Percentiles rank a stretch among this genome's conserved stretches.
Conservation (phyloP, 2,329 filamentous ascomycete species). For the Aphanocladium album region DNA sequence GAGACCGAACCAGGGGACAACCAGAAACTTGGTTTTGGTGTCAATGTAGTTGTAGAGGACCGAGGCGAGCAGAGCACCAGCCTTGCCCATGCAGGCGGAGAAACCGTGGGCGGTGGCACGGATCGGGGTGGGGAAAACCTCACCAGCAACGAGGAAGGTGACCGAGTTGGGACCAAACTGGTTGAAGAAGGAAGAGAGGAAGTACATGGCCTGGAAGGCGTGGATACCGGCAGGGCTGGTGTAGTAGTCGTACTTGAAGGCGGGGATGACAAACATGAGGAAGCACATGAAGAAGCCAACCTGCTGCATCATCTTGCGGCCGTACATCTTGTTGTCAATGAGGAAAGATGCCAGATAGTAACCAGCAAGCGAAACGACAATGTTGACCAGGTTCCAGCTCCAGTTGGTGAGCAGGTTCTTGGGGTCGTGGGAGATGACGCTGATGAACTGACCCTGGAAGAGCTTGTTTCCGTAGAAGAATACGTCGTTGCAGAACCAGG, state of each 20-base stretch:
- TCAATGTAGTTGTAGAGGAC: constrained; percentile 95
- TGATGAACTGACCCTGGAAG: constrained; percentile 88
- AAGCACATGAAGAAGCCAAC: constrained; percentile 91
- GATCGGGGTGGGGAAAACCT: constrained; percentile 93
- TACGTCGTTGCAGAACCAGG: constrained; percentile 95
- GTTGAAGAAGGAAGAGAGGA: constrained; percentile 97
- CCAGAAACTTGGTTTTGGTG: constrained; percentile 77
- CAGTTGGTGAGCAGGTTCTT: constrained; percentile 77
- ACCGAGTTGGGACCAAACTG: constrained; percentile 96
- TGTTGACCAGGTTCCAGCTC: constrained; percentile 91
- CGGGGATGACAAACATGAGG: constrained; percentile 87
- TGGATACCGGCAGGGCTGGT: constrained; percentile 65
- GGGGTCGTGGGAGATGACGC: constrained; percentile 65
- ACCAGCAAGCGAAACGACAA: constrained; percentile 75
- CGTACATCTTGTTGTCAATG: constrained; percentile 95
- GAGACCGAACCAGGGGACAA: constrained; percentile 94
- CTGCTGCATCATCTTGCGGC: constrained; percentile 94
- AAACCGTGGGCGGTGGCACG: constrained; percentile 92
- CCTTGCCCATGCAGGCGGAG: constrained; percentile 85
- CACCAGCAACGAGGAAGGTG: constrained; percentile 91
- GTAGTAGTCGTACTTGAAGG: constrained; percentile 84
- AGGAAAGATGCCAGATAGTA: constrained; percentile 88
- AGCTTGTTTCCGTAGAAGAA: constrained; percentile 99
- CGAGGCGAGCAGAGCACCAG: constrained; percentile 79
- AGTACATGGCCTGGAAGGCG: constrained; percentile 98